These are phyloP conservation scores for Olyra latifolia DNA, from an alignment of 176 grass and related monocot species.

Conservation along the genomic window DNA sequence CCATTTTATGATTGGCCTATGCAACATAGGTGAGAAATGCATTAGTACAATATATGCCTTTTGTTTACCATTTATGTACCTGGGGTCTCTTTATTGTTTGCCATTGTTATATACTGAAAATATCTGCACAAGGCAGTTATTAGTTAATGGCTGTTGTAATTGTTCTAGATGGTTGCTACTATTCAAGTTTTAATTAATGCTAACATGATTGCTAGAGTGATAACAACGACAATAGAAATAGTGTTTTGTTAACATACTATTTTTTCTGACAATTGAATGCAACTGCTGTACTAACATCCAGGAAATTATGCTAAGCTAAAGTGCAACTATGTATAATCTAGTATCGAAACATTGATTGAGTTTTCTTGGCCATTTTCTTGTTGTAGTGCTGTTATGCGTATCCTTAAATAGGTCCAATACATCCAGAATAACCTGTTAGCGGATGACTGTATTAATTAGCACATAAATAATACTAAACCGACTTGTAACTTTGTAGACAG, in stretches of 20 bases:
- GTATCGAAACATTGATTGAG: not conserved
- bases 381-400: not conserved
- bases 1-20: slow-evolving; percentile 94
- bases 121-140: slow-evolving; percentile 3
- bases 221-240: not conserved
- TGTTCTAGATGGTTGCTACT: slow-evolving; percentile 14
- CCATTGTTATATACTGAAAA: slow-evolving; percentile 24
- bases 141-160: slow-evolving; percentile 17
- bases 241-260: not conserved
- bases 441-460: not conserved
- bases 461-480: not conserved
- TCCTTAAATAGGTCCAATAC: slow-evolving; percentile 5
- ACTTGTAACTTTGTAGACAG: slow-evolving; percentile 10
- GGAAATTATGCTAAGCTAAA: not conserved
- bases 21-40: slow-evolving; percentile 73
- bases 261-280: not conserved
- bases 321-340: not conserved
- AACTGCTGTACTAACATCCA: not conserved
- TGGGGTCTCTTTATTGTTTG: slow-evolving; percentile 32
- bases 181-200: slow-evolving; percentile 13
- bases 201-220: not conserved
- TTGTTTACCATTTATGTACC: slow-evolving; percentile 17
- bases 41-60: slow-evolving; percentile 25
- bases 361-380: not conserved
- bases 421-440: not conserved